Evolutionary conservation across 257 asterid species (phyloP), one percentile per base, ranked within the genome.

Genomic region (Haberlea rhodopensis): DNA sequence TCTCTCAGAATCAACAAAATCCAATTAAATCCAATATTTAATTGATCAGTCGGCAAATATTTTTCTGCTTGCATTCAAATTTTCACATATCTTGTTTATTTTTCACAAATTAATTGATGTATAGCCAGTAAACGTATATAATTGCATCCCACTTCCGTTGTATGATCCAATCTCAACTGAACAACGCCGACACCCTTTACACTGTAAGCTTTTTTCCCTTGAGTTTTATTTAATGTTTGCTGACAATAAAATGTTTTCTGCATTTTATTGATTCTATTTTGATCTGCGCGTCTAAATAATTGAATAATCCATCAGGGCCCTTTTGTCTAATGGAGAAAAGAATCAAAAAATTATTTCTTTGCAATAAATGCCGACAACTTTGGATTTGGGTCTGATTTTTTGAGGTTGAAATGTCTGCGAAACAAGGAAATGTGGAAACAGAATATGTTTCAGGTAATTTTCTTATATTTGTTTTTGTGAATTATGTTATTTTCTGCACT

Each of bases 371-470:
- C 51, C 51, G 5, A 43, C 19, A 43, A 43, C 16, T 43, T 43
- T 20, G 51, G 20, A 43, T 43, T 15, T 5, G 19, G 2, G 65
- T 60, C 31, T 15, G 53, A 60, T 34, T 60, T 61, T 51, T 27
- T n/a, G 69, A 43, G 68, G 45, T 27, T 27, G 16, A 29, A 65
- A 72, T 73, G 78, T 73, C 78, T 32, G 56, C 54, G 23, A 69
- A 61, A 59, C 61, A 60, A 31, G 78, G 70, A 62, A 73, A 67
- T 67, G 57, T 53, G 31, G 65, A 73, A 4, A 32, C 60, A 51
- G 68, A 67, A 8, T 62, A 67, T 61, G 70, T 55, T 56, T 23
- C 78, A 55, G 78, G 78, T 73, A 51, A 29, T 28, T 5, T n/a
- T 46, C 57, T 48, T 27, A 24, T 19, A 27, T 45, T 57, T 5